A percentile compares a stretch with the other conserved stretches of the same genome.
Conservation (phyloP, 2,329 filamentous ascomycete genomes). For the Neurospora sp. region DNA sequence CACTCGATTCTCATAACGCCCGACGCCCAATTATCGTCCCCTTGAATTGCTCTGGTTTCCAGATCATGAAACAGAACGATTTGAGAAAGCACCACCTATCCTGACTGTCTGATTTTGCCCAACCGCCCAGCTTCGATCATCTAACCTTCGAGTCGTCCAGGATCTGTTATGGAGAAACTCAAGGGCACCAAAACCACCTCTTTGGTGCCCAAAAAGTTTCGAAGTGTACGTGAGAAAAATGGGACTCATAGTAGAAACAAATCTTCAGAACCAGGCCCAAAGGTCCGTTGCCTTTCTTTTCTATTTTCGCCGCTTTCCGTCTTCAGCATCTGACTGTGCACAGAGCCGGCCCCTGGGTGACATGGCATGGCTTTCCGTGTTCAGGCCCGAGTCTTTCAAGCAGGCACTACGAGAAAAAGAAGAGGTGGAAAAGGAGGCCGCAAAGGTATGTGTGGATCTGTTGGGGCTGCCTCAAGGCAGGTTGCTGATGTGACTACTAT, state of each 20-base stretch:
- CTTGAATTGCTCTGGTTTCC: background rate
- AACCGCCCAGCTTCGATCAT: background rate
- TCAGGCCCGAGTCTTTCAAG: constrained; percentile 50
- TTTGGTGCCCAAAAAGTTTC: constrained; percentile 48
- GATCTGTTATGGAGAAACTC: constrained; percentile 29
- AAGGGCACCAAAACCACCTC: constrained; percentile 31
- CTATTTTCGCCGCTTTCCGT: constrained; percentile 4
- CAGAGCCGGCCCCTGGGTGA: constrained; percentile 44
- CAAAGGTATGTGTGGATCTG: constrained; percentile 33
- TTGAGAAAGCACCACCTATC: background rate
- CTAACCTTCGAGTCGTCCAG: background rate
- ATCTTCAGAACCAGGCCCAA: constrained; percentile 43
- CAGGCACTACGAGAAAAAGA: constrained; percentile 28
- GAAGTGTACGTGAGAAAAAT: constrained; percentile 60
- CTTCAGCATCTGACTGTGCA: background rate
- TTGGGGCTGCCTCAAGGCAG: background rate
- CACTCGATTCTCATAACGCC: background rate
- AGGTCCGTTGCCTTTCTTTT: constrained; percentile 29
- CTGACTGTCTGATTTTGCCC: background rate
- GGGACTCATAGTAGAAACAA: constrained; percentile 43
- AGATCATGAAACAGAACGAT: background rate
- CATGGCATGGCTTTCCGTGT: constrained; percentile 53
- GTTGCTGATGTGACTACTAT: background rate
- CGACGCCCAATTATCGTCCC: background rate
- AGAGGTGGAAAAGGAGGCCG: constrained; percentile 22